Base-by-base conservation (phyloP, 352 stramenopile species). In the Phytophthora brassicae region DNA sequence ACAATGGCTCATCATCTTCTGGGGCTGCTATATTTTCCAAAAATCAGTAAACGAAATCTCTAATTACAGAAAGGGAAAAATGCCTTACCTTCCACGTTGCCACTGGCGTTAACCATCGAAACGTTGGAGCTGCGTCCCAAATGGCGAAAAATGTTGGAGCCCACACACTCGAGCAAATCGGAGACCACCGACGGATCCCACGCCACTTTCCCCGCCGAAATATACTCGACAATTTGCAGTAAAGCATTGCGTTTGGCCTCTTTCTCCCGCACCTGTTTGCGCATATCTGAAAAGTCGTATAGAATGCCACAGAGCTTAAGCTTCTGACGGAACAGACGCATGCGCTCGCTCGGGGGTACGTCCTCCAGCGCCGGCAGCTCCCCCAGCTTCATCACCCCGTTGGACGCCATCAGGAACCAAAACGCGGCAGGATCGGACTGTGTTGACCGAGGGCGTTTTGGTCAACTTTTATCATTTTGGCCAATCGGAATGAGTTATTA, bases 1-100 rank as follows among this genome's bases (percentile, higher is more conserved):
- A 70, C 49, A 98, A 86, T n/a, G 96, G 96, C 72, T 99, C 97
- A 60, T 99, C 97, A 69, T 99, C 97, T 59, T 99, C 97, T 77
- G 91, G 75, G n/a, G 97, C 95, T 49, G 52, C 68, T 61, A 36
- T 17, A 60, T 29, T 0, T 23, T 31, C 29, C 16, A 63, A 53
- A 20, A 64, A 17, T 47, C 13, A 38, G 1, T n/a, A n/a, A n/a
- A n/a, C n/a, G n/a, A n/a, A n/a, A n/a, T n/a, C n/a, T n/a, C n/a
- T n/a, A n/a, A n/a, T n/a, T n/a, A n/a, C 13, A 61, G 19, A 38
- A 17, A 22, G 28, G 41, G 26, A 60, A n/a, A 55, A 20, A 12
- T 17, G 50, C 6, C 8, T 6, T 9, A 85, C 74, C 75, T 84
- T 84, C 77, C n/a, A 60, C 55, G 33, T 81, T 81, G 36, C 73